These are phyloP conservation scores for Dinochytrium kinnereticum DNA, from an alignment of 371 early-diverging fungal genomes.

Conservation along the genomic window DNA sequence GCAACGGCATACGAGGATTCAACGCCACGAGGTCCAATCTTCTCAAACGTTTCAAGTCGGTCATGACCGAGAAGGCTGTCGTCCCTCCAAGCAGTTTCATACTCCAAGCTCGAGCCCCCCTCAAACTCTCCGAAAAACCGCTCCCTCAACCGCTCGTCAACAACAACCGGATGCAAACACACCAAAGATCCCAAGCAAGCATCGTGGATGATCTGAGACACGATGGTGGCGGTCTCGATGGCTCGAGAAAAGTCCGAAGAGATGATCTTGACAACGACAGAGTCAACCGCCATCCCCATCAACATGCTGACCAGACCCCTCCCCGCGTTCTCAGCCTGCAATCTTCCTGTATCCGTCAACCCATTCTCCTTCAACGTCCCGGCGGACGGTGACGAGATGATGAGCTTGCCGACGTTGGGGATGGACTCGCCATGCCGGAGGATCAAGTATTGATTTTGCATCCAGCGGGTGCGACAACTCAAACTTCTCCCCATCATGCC, in stretches of 20 bases:
- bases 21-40: neutral
- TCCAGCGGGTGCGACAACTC: neutral
- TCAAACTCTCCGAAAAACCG: constrained; percentile 30
- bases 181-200: neutral
- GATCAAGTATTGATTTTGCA: neutral
- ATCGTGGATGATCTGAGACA: neutral
- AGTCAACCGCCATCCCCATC: neutral
- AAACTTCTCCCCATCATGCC: neutral
- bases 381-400: constrained; percentile 23
- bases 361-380: constrained; percentile 24
- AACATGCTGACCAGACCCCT: neutral
- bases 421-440: constrained; percentile 33
- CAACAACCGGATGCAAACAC: neutral
- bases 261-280: neutral
- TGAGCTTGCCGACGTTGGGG: constrained; percentile 26
- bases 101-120: constrained; percentile 11
- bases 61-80: neutral
- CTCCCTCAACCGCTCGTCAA: constrained; percentile 27
- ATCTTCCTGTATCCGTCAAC: constrained; percentile 15
- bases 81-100: constrained; percentile 22
- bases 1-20: neutral
- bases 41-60: neutral
- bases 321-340: constrained; percentile 17
- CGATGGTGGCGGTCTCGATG: constrained; percentile 21
- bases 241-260: constrained; percentile 33